Conservation (phyloP, 192 early-diverging fungal genomes). For the Entomortierella chlamydospora region DNA sequence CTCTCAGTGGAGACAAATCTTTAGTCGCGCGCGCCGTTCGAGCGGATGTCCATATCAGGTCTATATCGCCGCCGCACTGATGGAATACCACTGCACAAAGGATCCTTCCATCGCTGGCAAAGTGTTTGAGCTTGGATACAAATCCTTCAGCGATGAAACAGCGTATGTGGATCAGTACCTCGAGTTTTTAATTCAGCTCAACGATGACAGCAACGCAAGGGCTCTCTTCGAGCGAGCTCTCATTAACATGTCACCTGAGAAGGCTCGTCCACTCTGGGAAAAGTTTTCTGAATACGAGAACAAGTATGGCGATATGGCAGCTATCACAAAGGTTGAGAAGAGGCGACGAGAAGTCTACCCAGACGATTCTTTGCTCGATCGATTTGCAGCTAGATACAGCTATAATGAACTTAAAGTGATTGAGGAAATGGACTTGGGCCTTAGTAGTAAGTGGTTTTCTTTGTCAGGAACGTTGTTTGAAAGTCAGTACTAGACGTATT, state of each 20-base stretch:
- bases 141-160: constrained; percentile 78
- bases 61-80: constrained; percentile 69
- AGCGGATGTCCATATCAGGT: constrained; percentile 84
- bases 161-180: constrained; percentile 86
- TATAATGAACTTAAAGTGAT: constrained; percentile 83
- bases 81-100: constrained; percentile 95
- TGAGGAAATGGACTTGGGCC: constrained; percentile 80
- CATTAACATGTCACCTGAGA: constrained; percentile 71
- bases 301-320: constrained; percentile 86
- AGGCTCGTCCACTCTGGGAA: constrained; percentile 82
- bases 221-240: constrained; percentile 94
- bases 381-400: constrained; percentile 78
- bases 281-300: constrained; percentile 88
- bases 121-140: constrained; percentile 92
- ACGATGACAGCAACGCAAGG: constrained; percentile 92
- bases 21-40: constrained; percentile 82
- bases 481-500: neutral
- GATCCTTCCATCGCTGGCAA: constrained; percentile 84
- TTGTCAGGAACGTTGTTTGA: neutral
- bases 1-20: constrained; percentile 67
- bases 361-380: constrained; percentile 66
- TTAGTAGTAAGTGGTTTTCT: constrained; percentile 58
- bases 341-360: constrained; percentile 80
- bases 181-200: constrained; percentile 86
- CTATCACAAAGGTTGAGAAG: constrained; percentile 82